Conservation (phyloP, 768 basidiomycete species). For the Psilocybe cubensis region DNA sequence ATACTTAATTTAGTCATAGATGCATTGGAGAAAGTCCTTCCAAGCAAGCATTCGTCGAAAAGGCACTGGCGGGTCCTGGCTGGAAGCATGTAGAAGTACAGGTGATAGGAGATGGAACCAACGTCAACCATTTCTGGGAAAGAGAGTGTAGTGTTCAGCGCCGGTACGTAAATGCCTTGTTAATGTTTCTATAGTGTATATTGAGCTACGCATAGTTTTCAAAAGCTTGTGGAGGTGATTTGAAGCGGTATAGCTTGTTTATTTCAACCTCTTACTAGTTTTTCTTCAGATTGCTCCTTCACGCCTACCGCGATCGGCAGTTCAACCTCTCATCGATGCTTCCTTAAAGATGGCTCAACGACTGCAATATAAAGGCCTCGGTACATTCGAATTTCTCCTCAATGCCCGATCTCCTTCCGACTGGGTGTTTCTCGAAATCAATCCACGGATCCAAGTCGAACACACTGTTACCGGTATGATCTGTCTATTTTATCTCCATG, state of each 20-base stretch:
- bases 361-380: constrained; percentile 83
- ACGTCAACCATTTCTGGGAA: constrained; percentile 86
- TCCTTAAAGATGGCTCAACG: constrained; percentile 80
- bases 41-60: constrained; percentile 76
- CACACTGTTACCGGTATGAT: constrained; percentile 83
- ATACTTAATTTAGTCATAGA: constrained; percentile 14
- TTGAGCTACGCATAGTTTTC: constrained; percentile 42
- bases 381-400: constrained; percentile 89
- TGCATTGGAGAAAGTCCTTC: constrained; percentile 44
- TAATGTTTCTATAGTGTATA: background rate
- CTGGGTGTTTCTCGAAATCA: constrained; percentile 92
- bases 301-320: constrained; percentile 68
- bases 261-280: background rate
- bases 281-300: constrained; percentile 63
- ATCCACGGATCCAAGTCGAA: constrained; percentile 92
- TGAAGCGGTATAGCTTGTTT: background rate
- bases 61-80: constrained; percentile 75
- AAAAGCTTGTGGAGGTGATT: constrained; percentile 85
- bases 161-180: constrained; percentile 43
- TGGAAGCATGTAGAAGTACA: constrained; percentile 89
- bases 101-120: constrained; percentile 75
- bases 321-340: constrained; percentile 70
- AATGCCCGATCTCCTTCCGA: constrained; percentile 62
- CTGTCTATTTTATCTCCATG: background rate
- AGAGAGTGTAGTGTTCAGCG: constrained; percentile 93